phyloP scores from a whole-genome alignment of 257 asterid species.

The Linderniella brevidens region DNA sequence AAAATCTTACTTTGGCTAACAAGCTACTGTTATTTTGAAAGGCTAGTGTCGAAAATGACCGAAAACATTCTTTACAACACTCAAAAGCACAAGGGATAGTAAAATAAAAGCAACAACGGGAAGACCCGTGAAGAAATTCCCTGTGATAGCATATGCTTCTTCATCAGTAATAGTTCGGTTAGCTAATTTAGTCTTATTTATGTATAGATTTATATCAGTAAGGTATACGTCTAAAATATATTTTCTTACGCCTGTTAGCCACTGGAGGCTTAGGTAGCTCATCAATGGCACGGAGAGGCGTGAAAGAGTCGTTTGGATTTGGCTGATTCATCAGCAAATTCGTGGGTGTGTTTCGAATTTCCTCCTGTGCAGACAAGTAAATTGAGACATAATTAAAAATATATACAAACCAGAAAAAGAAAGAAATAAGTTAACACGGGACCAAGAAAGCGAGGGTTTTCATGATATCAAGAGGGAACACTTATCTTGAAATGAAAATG shows the following conservation, averaged over 20 bases:
- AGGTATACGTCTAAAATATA: not conserved
- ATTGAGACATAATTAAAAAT: not conserved
- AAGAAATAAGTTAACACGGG: not conserved
- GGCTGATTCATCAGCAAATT: slow-evolving; percentile 62
- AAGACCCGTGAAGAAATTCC: not conserved
- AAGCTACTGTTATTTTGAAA: slow-evolving; percentile 19
- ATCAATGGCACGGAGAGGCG: slow-evolving; percentile 62
- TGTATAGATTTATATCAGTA: not conserved
- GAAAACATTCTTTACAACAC: slow-evolving; percentile 11
- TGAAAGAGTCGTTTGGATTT: slow-evolving; percentile 38
- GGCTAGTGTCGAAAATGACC: slow-evolving; percentile 18
- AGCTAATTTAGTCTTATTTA: not conserved
- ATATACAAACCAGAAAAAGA: not conserved
- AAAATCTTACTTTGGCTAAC: not conserved
- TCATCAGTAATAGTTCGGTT: not conserved
- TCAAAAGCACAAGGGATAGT: slow-evolving; percentile 14
- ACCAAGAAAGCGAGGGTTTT: not conserved
- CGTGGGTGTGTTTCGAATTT: slow-evolving; percentile 60
- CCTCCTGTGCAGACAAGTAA: slow-evolving; percentile 36
- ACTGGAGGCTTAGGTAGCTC: slow-evolving; percentile 89
- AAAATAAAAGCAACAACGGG: slow-evolving; percentile 11
- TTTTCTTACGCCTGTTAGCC: slow-evolving; percentile 72
- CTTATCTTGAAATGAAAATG: too few species aligned
- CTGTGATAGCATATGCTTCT: not conserved
- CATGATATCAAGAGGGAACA: not conserved